Conservation (phyloP, 495 filamentous ascomycete genomes). For the Amniculicola lignicola region DNA sequence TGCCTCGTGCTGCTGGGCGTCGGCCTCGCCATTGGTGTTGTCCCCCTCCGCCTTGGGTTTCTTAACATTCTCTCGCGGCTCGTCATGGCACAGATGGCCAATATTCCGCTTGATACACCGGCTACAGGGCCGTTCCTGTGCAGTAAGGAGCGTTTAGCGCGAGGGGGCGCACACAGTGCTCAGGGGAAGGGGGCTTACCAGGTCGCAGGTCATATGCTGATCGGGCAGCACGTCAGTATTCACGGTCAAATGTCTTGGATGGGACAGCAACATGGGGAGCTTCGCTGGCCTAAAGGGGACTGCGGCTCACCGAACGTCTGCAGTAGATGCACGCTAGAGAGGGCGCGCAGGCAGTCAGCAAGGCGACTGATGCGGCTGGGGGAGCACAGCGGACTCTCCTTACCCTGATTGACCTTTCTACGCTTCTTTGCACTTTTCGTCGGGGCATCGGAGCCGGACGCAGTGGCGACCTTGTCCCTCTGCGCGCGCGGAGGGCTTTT, state of each 20-base stretch:
- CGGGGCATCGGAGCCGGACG: constrained; percentile 26
- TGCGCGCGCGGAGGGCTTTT: constrained; percentile 7
- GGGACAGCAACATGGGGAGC: constrained; percentile 10
- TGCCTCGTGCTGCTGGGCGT: constrained; percentile 22
- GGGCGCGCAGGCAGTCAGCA: constrained; percentile 34
- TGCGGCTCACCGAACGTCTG: constrained; percentile 87
- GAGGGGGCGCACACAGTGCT: constrained; percentile 7
- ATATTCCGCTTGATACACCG: constrained; percentile 99
- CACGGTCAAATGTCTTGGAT: constrained; percentile 28
- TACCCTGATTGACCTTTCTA: constrained; percentile 99
- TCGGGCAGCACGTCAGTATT: constrained; percentile 41
- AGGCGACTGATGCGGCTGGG: constrained; percentile 40
- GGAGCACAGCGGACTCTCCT: constrained; percentile 26
- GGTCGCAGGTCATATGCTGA: constrained; percentile 99
- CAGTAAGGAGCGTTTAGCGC: constrained; percentile 38
- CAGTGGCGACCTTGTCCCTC: constrained; percentile 17
- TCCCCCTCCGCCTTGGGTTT: constrained; percentile 68
- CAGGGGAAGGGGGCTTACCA: constrained; percentile 66
- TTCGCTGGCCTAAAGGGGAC: constrained; percentile 14
- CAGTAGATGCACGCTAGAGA: constrained; percentile 97
- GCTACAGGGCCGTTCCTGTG: constrained; percentile 89
- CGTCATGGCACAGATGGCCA: constrained; percentile 97
- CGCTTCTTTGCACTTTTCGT: constrained; percentile 72
- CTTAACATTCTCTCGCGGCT: constrained; percentile 78
- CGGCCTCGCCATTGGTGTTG: constrained; percentile 54